Evolutionary conservation across 495 filamentous ascomycete species (phyloP), one percentile per base, ranked within the genome.

Genomic region (Elaphomyces granulatus): DNA sequence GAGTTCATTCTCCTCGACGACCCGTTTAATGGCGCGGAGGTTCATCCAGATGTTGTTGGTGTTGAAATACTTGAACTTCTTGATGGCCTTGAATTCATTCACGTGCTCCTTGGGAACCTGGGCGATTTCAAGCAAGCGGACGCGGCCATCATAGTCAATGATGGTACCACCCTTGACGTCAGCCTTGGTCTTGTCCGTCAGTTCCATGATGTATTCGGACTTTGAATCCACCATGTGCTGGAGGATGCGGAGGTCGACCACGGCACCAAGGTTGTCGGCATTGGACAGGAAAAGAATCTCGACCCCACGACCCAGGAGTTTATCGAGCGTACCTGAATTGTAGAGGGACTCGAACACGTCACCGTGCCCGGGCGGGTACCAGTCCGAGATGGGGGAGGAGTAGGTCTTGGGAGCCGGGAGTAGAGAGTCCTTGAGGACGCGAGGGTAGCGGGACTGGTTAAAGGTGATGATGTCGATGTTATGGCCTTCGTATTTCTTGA

Each of bases 21-120:
- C 86, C 43, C 92, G 86, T 81, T 95, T 95, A 71, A 99, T 81
- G 46, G 90, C 90, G 55, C 83, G 78, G 51, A 94, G 75, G 70
- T 90, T 95, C 73, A 99, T 81, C 90, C 90, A 99, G 68, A 99
- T 94, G 75, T 99, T 99, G 81, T 99, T 99, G 65, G 90, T 99
- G 77, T 99, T 99, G 80, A 99, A 99, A 78, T 99, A 99, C 73
- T 94, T 95, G 80, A 99, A 99, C 74, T 99, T 99, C 81, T 96
- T 99, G 71, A 99, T 99, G 36, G 90, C 95, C 79, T 99, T 99
- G 84, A 99, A 99, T 68, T 99, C 90, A 67, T 99, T 95, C 54
- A 83, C 81, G 68, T 99, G 88, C 68, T 96, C 86, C 75, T 94
- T 96, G 65, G 92, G 90, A n/a, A 99, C 90, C 68, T 99, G 90